Percentiles rank a stretch among this genome's conserved stretches.
Evolutionary conservation across 2,329 filamentous ascomycete genomes (phyloP).

Genomic region (Nemania serpens): DNA sequence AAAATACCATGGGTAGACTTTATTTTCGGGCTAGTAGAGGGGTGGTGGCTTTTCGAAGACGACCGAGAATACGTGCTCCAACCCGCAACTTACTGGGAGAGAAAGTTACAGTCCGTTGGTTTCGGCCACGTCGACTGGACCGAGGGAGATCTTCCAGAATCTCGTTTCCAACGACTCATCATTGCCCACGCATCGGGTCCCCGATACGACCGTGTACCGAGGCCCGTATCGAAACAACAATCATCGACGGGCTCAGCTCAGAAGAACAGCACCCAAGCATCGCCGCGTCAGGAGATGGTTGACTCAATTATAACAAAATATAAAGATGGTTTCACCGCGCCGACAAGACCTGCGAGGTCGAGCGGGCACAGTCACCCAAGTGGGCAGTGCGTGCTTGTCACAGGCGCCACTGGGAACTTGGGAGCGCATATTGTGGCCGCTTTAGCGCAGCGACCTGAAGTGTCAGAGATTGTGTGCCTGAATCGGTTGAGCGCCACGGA

Average conservation of each 20-base stretch:
- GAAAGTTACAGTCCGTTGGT: conserved; percentile 32
- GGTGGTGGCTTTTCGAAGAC: conserved; percentile 44
- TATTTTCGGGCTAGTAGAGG: conserved; percentile 43
- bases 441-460: not conserved
- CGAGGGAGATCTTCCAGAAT: conserved; percentile 35
- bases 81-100: conserved; percentile 28
- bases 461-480: not conserved
- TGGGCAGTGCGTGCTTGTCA: too few species aligned
- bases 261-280: too few species aligned
- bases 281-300: too few species aligned
- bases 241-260: too few species aligned
- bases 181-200: conserved; percentile 23
- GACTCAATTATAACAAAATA: too few species aligned
- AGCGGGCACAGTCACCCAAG: too few species aligned
- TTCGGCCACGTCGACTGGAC: conserved; percentile 41
- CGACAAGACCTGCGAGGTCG: too few species aligned
- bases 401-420: conserved; percentile 12
- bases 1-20: conserved; percentile 40
- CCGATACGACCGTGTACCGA: too few species aligned
- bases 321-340: too few species aligned
- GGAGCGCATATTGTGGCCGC: not conserved
- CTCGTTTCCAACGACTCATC: conserved; percentile 35
- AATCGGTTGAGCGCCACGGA: conserved; percentile 15
- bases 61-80: conserved; percentile 31
- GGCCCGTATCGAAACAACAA: too few species aligned